Conservation (phyloP, 768 basidiomycete genomes). For the Suillus weaverae region DNA sequence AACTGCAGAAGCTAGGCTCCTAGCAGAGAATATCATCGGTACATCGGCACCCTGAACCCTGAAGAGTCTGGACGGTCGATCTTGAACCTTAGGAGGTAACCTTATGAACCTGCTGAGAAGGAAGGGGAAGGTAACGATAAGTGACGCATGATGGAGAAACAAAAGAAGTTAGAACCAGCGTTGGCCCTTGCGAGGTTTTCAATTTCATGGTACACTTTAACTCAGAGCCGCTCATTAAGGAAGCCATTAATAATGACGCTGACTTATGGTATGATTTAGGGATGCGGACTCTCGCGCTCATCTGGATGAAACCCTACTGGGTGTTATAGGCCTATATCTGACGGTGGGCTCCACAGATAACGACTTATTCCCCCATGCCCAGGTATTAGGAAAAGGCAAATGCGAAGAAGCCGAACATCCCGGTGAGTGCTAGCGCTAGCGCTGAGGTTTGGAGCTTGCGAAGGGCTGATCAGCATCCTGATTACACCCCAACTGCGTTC, state of each 20-base stretch:
- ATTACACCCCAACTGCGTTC: not conserved
- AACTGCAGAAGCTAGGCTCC: not conserved
- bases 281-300: not conserved
- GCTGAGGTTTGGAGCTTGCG: not conserved
- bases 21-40: not conserved
- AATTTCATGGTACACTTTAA: not conserved
- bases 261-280: not conserved
- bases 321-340: not conserved
- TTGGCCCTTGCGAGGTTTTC: not conserved
- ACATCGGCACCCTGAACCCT: not conserved
- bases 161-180: not conserved
- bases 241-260: not conserved
- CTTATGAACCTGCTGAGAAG: not conserved
- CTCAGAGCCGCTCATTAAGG: not conserved
- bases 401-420: not conserved
- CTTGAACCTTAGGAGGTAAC: not conserved
- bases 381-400: too few relatives aligned
- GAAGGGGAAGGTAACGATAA: not conserved
- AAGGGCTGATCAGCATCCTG: not conserved
- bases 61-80: not conserved
- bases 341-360: not conserved
- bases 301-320: not conserved
- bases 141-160: not conserved
- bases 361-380: not conserved
- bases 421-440: not conserved